Percentiles rank a stretch among this genome's conserved stretches.
Evolutionary conservation across 352 stramenopile genomes (phyloP).

Genomic region (Elongisporangium senticosum): DNA sequence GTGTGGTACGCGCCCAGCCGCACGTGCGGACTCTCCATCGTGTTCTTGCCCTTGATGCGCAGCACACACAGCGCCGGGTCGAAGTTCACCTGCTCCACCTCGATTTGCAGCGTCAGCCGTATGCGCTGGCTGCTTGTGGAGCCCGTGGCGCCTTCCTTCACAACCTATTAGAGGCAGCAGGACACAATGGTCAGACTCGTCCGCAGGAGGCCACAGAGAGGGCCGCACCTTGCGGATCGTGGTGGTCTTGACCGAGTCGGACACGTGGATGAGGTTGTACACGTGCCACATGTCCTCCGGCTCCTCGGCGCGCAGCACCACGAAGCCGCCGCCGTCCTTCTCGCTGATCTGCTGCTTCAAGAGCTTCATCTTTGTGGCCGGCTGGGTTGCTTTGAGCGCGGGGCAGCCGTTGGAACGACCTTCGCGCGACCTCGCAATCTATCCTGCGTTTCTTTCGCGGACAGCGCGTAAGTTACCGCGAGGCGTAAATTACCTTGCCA

Average conservation of each 20-base stretch:
- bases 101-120: constrained; percentile 94
- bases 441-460: neutral
- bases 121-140: constrained; percentile 94
- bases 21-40: constrained; percentile 92
- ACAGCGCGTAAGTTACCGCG: neutral
- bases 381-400: neutral
- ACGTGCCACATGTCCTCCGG: constrained; percentile 98
- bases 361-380: constrained; percentile 79
- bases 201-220: neutral
- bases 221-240: constrained; percentile 94
- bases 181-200: neutral
- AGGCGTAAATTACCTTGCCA: neutral
- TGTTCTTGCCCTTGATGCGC: constrained; percentile 93
- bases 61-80: constrained; percentile 91
- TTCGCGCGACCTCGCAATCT: constrained; percentile 20
- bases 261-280: constrained; percentile 96
- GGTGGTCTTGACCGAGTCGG: constrained; percentile 94
- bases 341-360: constrained; percentile 89
- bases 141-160: constrained; percentile 93
- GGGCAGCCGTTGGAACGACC: constrained; percentile 5
- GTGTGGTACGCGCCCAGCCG: constrained; percentile 97
- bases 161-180: constrained; percentile 49
- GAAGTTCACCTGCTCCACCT: constrained; percentile 96
- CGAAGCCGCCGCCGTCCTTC: constrained; percentile 92
- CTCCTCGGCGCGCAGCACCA: constrained; percentile 93